Conservation (phyloP, 176 grass and related monocot genomes). For the Oryza punctata region DNA sequence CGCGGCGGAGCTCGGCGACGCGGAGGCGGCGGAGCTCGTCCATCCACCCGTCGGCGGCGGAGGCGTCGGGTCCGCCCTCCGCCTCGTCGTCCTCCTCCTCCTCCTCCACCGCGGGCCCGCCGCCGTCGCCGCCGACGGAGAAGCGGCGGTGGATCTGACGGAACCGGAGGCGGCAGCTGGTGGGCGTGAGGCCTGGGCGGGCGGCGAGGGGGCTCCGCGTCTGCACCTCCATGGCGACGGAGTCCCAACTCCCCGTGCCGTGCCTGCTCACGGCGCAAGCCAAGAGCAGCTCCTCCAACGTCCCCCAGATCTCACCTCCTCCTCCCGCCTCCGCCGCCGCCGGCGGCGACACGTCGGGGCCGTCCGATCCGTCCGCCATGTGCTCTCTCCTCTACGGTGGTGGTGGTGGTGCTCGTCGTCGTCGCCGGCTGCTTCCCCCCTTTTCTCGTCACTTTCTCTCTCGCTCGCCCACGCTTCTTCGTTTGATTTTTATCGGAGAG, state of each 20-base stretch:
- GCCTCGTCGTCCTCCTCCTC: background rate
- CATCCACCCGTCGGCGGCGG: constrained; percentile 64
- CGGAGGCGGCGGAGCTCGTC: constrained; percentile 85
- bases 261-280: constrained; percentile 80
- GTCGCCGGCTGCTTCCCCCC: constrained; percentile 9
- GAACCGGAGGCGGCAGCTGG: constrained; percentile 75
- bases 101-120: background rate
- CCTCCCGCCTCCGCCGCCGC: constrained; percentile 2
- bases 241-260: constrained; percentile 86
- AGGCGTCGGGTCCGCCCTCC: constrained; percentile 25
- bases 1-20: constrained; percentile 90
- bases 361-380: constrained; percentile 48
- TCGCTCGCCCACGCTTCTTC: background rate
- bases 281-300: constrained; percentile 92
- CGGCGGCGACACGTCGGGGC: constrained; percentile 26
- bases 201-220: constrained; percentile 56
- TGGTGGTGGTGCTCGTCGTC: background rate
- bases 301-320: constrained; percentile 87
- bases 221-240: constrained; percentile 80
- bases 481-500: constrained; percentile 35
- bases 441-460: background rate
- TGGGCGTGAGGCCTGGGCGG: constrained; percentile 47
- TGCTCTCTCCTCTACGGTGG: background rate
- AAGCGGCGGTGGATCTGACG: constrained; percentile 76
- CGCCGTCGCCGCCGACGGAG: constrained; percentile 26